phyloP scores from a whole-genome alignment of 73 alveolate species.

The Symbiodinium natans region DNA sequence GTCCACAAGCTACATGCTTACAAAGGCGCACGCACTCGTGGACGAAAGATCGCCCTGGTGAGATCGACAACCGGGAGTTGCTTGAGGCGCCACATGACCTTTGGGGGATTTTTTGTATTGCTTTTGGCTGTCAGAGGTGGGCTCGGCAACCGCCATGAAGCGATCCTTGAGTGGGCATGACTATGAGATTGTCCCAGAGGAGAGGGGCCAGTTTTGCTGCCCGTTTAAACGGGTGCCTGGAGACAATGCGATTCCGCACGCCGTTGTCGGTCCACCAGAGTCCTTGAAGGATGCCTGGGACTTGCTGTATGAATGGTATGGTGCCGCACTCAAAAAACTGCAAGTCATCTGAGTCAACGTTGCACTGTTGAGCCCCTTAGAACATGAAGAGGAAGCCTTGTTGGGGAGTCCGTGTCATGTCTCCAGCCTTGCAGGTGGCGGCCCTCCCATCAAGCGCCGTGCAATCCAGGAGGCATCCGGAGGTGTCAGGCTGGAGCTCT shows the following conservation, averaged over 20 bases:
- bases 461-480: slow-evolving; percentile 39
- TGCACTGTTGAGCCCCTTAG: neutral
- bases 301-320: slow-evolving; percentile 45
- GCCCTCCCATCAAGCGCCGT: slow-evolving; percentile 85
- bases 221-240: too few species aligned
- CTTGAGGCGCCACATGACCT: slow-evolving; percentile 6
- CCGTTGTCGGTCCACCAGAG: neutral
- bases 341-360: neutral
- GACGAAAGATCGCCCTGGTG: slow-evolving; percentile 93
- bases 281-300: slow-evolving; percentile 56
- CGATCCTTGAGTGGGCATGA: slow-evolving; percentile 48
- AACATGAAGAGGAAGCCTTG: neutral
- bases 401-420: neutral
- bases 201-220: too few species aligned
- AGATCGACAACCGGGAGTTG: slow-evolving; percentile 50
- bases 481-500: slow-evolving; percentile 52
- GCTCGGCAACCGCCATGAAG: slow-evolving; percentile 40
- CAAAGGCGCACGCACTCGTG: slow-evolving; percentile 74
- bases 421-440: slow-evolving; percentile 33
- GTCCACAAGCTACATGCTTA: neutral
- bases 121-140: slow-evolving; percentile 6
- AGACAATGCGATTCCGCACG: too few species aligned
- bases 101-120: neutral
- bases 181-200: slow-evolving; percentile 65
- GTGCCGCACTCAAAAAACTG: neutral